Base-by-base conservation (phyloP, 371 early-diverging fungal genomes). In the Capniomyces stellatus region DNA sequence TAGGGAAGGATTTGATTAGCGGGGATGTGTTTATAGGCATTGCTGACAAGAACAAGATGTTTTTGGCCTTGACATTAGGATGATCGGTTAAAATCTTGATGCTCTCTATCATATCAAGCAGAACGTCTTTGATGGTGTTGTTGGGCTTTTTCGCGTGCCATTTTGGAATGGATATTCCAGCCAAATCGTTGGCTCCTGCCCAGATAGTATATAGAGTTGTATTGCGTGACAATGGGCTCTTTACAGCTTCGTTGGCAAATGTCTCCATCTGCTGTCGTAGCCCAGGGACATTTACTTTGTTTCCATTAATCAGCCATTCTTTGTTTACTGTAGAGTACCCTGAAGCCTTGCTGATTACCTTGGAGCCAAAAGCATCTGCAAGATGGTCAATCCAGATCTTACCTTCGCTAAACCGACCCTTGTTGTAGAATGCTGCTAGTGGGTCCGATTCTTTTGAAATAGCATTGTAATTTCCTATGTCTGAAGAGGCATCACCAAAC, bases 351-450 rank as follows among this genome's bases (percentile, higher is more conserved):
- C 55, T 55, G 3, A 53, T 19, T 15, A 61, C 30, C 23, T 58
- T 53, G 1, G 62, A 57, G 22, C 46, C 30, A 8, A 61, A 59
- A 0, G 58, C 43, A n/a, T 61, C 55, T 18, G 62, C 50, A n/a
- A 61, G 15, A 42, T 61, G 59, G 24, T 61, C 62, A 12, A 61
- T 58, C 62, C 62, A 61, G 25, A 61, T 40, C 21, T 54, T 51
- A 29, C 57, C 62, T 28, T 59, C 62, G n/a, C 62, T 35, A 35
- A 35, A 35, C 35, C 35, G 35, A 10, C 35, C 35, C 15, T 35
- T 35, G 15, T 35, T 35, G 35, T 35, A 35, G 35, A 10, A 10
- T 15, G 6, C 15, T 35, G 35, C 35, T 35, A 15, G 10, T 15
- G 35, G 10, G 10, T 35, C 15, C 10, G 15, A 6, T 35, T 35